These are phyloP conservation scores for Leccinum rimulosum DNA, from an alignment of 768 basidiomycete species.

Conservation along the genomic window DNA sequence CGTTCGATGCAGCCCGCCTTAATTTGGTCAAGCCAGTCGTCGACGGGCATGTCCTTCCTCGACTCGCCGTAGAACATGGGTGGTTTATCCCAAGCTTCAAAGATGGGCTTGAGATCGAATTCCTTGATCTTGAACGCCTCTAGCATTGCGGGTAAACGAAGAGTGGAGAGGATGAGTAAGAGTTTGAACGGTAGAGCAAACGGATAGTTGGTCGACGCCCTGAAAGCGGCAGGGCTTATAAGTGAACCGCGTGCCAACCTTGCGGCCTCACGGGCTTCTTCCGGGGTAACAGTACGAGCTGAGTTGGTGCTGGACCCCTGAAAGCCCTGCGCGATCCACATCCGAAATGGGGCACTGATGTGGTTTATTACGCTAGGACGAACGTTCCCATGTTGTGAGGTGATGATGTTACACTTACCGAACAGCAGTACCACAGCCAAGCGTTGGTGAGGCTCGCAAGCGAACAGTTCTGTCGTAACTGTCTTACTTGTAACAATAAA, in stretches of 20 bases:
- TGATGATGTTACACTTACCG: conserved; percentile 6
- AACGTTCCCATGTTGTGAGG: conserved; percentile 18
- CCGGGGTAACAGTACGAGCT: conserved; percentile 26
- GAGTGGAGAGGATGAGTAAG: neutral
- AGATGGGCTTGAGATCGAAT: conserved; percentile 69
- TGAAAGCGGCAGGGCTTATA: conserved; percentile 24
- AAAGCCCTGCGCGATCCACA: conserved; percentile 12
- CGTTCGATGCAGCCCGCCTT: conserved; percentile 69
- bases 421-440: neutral
- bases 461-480: neutral
- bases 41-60: conserved; percentile 66
- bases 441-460: neutral
- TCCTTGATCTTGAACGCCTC: conserved; percentile 80
- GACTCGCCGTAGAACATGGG: conserved; percentile 66
- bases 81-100: conserved; percentile 61
- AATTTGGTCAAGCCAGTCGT: conserved; percentile 72
- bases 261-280: conserved; percentile 22
- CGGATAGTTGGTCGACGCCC: conserved; percentile 13
- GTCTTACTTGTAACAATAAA: neutral
- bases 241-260: conserved; percentile 27
- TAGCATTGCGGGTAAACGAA: conserved; percentile 41
- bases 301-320: conserved; percentile 18
- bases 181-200: conserved; percentile 11
- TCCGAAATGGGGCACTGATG: neutral
- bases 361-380: conserved; percentile 11